These are phyloP conservation scores for Daedalea quercina DNA, from an alignment of 768 basidiomycete genomes.

Conservation along the genomic window DNA sequence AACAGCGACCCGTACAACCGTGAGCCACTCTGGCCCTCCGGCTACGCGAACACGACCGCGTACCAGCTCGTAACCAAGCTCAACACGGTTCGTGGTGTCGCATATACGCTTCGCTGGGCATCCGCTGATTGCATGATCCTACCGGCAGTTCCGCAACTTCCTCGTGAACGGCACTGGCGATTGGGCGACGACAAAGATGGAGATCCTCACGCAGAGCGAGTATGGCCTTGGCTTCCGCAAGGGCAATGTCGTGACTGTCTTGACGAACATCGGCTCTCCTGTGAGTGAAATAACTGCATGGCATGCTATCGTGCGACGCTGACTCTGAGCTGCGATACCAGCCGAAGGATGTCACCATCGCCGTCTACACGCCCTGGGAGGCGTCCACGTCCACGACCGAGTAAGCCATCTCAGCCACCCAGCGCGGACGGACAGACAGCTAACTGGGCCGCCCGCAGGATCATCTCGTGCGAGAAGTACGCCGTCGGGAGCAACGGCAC, in stretches of 20 bases:
- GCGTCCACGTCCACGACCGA: conserved; percentile 45
- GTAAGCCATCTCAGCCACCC: conserved; percentile 29
- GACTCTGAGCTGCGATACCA: conserved; percentile 15
- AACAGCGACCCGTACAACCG: conserved; percentile 69
- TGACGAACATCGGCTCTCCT: conserved; percentile 72
- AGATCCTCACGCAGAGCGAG: conserved; percentile 43
- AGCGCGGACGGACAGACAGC: too few species aligned
- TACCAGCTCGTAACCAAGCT: conserved; percentile 55
- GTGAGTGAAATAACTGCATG: too few species aligned
- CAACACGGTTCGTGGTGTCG: conserved; percentile 40
- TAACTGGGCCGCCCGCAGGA: conserved; percentile 36
- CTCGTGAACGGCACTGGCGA: conserved; percentile 37
- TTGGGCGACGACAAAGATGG: conserved; percentile 46
- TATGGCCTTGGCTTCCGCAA: conserved; percentile 60
- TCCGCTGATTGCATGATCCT: not conserved
- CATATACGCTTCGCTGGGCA: not conserved
- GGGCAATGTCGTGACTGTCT: conserved; percentile 50
- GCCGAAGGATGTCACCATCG: conserved; percentile 52
- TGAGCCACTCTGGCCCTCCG: conserved; percentile 68
- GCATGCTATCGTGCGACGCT: not conserved
- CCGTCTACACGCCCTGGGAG: conserved; percentile 51
- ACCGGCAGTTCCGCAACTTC: conserved; percentile 53
- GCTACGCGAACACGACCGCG: conserved; percentile 49
- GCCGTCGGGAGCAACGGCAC: conserved; percentile 61
- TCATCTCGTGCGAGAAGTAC: conserved; percentile 62